Conservation (phyloP, 441 rosid species). For the Lepidium campestre region DNA sequence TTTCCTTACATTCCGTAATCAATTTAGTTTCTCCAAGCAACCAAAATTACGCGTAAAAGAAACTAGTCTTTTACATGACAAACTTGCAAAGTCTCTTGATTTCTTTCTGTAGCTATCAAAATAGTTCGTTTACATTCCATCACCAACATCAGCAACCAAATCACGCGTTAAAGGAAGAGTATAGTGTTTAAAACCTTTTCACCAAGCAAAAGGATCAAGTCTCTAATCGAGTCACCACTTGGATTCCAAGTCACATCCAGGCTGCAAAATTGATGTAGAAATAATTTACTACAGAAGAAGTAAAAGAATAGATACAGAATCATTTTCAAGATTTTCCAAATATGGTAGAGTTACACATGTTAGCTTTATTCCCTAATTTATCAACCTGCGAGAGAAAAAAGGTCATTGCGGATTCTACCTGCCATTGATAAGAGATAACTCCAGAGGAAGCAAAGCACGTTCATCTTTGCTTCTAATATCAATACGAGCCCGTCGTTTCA, state of each 20-base stretch:
- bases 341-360: constrained; percentile 10
- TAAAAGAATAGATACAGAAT: neutral
- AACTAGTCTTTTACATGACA: neutral
- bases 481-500: constrained; percentile 72
- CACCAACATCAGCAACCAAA: neutral
- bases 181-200: constrained; percentile 43
- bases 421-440: constrained; percentile 47
- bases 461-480: constrained; percentile 57
- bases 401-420: constrained; percentile 38
- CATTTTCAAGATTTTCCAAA: constrained; percentile 26
- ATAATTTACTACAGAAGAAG: neutral
- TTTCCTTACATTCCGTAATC: neutral
- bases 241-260: constrained; percentile 59
- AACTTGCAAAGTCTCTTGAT: no score
- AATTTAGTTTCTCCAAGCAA: neutral
- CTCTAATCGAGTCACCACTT: constrained; percentile 43
- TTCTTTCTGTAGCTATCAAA: no score
- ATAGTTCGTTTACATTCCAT: no score
- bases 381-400: constrained; percentile 19
- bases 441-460: constrained; percentile 56
- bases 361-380: constrained; percentile 20
- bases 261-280: constrained; percentile 29
- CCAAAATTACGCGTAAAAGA: neutral
- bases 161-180: neutral
- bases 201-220: constrained; percentile 50